Evolutionary conservation across 768 basidiomycete genomes (phyloP), one percentile per base, ranked within the genome.

Genomic region (Leucosporidium scottii): DNA sequence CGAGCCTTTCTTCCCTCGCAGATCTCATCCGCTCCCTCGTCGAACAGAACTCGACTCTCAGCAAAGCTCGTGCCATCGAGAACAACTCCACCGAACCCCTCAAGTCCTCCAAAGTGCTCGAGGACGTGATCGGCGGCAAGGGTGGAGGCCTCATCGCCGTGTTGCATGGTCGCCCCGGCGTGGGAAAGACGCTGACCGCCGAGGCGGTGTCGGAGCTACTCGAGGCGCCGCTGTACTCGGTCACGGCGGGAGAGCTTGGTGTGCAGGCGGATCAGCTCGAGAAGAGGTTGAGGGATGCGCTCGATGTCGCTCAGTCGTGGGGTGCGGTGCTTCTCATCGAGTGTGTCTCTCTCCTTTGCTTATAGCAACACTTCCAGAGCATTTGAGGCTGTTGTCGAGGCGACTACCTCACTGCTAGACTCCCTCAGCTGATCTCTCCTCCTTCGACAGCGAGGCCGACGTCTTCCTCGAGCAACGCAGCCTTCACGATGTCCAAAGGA

Each of bases 121-220:
- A 12, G 62, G 85, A 86, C 66, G 84, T 86, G 67, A 83, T 86
- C 76, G 83, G 82, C 72, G 85, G 85, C 47, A 86, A 87, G 73
- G 86, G 85, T 0, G 83, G 84, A n/a, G 83, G 83, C 20, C 78
- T 85, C 48, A 83, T 87, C 25, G 79, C 85, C 58, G 83, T 83
- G 7, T 39, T 63, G 8, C 62, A 63, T 21, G 62, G 62, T 21
- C 44, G 34, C 9, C 62, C 62, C 27, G 62, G 62, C 23, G 61
- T 62, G 8, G 94, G 94, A 67, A 99, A 99, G 80, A 99, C 94
- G 0, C 83, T 99, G 15, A 91, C 98, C 79, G 94, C 94, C 5
- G 83, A 94, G 53, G 94, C 97, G 82, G 97, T 99, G 68, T 94
- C 94, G 12, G 97, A 96, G 79, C 94, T 97, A 89, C 82, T 98